Percentiles rank a stretch among this genome's conserved stretches.
Conservation (phyloP, 352 stramenopile genomes). For the Phytophthora syringae region DNA sequence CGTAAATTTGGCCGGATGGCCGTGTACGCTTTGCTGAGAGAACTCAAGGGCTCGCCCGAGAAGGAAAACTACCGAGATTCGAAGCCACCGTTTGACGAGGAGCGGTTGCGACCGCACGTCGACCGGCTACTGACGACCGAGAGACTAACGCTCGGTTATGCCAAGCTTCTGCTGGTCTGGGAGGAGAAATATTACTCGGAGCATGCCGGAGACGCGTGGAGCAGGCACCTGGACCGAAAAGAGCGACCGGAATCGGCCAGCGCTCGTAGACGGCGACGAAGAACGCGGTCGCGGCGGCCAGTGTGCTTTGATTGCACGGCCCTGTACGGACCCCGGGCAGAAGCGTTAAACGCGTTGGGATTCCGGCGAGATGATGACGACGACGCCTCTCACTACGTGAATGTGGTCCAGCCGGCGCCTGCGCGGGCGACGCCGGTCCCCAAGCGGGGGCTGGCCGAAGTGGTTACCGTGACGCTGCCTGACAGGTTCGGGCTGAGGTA, state of each 20-base stretch:
- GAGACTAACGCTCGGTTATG: too few species aligned
- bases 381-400: not conserved
- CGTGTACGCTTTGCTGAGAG: too few species aligned
- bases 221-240: not conserved
- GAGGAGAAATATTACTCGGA: not conserved
- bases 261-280: not conserved
- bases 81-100: too few species aligned
- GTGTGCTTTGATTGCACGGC: constrained; percentile 1
- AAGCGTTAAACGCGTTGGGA: not conserved
- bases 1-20: too few species aligned
- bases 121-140: too few species aligned
- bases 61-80: too few species aligned
- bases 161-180: too few species aligned
- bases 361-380: not conserved
- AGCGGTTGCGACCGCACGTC: too few species aligned
- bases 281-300: not conserved
- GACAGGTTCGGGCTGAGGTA: not conserved
- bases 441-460: not conserved
- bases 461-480: not conserved
- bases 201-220: not conserved
- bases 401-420: not conserved
- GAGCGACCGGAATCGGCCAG: not conserved
- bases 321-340: not conserved
- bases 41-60: too few species aligned
- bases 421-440: too few species aligned